Base-by-base conservation (phyloP, 2,329 filamentous ascomycete genomes). In the Nothophaeocryptopus gaeumannii region DNA sequence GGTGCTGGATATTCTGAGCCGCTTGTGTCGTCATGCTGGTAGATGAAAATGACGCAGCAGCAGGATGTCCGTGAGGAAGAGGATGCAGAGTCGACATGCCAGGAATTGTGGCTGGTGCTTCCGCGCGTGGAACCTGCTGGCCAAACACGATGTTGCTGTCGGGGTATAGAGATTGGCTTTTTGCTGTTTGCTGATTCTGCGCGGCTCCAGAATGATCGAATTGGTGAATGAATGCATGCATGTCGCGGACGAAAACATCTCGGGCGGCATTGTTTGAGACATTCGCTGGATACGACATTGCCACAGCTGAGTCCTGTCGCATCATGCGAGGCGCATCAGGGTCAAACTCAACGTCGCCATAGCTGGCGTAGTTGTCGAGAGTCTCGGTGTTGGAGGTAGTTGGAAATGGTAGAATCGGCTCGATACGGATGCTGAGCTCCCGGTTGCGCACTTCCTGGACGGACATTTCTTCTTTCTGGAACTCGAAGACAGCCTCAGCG, bases 301-400 rank as follows among this genome's bases (percentile, higher is more conserved):
- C 20, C 20, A 26, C 40, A 13, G 41, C 32, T n/a, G 41, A 36
- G 13, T 37, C 41, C n/a, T 36, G 32, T 14, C 33, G 41, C 12
- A 34, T 8, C 12, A 26, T 15, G 26, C 26, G 29, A 29, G 40
- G 26, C 9, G 35, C n/a, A 14, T 29, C 41, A 36, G 38, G 34
- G 13, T 20, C 8, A 49, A 52, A 58, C 29, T 55, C 55, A 7
- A 20, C 13, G n/a, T 39, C 20, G 2, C 52, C 47, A 39, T 64
- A 65, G 37, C 51, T 52, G 10, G 42, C 48, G 52, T 52, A 62
- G 42, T 50, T 48, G 50, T 65, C 58, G 26, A 63, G 45, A 4
- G 58, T 60, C 39, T 61, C 35, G n/a, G 54, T 63, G 47, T 67
- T 67, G 9, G 39, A 15, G 5, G 49, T 54, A 8, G 64, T 66